Conservation (phyloP, 2,329 filamentous ascomycete genomes). For the Trichoderma lentiforme region DNA sequence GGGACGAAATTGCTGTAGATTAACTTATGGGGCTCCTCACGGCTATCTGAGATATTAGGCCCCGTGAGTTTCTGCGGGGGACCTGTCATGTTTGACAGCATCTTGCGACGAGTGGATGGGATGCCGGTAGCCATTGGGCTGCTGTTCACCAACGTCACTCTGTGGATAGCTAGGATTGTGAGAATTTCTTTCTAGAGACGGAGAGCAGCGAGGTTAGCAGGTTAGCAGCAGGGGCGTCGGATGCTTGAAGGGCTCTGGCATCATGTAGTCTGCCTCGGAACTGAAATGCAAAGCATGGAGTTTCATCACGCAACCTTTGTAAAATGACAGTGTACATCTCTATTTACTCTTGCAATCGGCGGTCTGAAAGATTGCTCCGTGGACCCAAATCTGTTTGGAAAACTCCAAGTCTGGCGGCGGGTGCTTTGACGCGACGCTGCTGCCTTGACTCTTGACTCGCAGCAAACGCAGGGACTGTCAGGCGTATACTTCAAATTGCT, state of each 20-base stretch:
- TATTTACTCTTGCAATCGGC: not conserved
- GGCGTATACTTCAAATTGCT: not conserved
- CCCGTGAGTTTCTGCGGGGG: slow-evolving; percentile 17
- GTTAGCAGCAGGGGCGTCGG: not conserved
- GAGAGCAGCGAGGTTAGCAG: not conserved
- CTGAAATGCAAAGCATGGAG: not conserved
- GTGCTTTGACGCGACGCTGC: not conserved
- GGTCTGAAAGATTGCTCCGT: not conserved
- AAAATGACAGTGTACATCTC: not conserved
- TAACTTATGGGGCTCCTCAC: slow-evolving; percentile 12
- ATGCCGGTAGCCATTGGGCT: slow-evolving; percentile 15
- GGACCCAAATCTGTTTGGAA: not conserved
- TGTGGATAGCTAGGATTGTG: no score
- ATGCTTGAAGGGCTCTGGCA: not conserved
- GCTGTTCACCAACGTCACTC: slow-evolving; percentile 2
- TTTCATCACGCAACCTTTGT: not conserved
- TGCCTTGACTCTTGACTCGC: not conserved
- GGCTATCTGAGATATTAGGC: slow-evolving; percentile 18
- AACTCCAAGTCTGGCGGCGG: not conserved
- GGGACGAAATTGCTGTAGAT: not conserved
- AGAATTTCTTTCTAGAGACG: not conserved
- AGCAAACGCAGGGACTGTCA: not conserved
- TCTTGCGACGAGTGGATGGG: slow-evolving; percentile 11
- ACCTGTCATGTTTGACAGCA: slow-evolving; percentile 20
- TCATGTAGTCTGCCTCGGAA: not conserved